Evolutionary conservation across 352 stramenopile genomes (phyloP).

Genomic region (Pythium sp.): DNA sequence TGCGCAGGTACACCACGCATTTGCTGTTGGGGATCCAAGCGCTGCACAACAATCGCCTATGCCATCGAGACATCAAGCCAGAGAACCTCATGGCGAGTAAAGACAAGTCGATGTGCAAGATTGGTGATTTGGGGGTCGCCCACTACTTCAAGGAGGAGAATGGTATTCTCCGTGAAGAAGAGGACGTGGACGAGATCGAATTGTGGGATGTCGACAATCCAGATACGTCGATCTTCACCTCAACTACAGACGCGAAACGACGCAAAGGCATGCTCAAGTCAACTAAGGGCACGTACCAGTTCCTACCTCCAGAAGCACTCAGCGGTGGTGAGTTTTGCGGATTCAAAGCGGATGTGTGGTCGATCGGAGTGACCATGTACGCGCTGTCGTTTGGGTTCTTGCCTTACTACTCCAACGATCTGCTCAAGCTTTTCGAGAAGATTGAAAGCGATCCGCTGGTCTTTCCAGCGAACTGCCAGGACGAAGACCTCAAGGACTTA

Average conservation of each 20-base stretch:
- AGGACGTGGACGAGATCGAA: conserved; percentile 44
- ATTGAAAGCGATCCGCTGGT: conserved; percentile 65
- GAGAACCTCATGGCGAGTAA: conserved; percentile 77
- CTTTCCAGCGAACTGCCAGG: conserved; percentile 43
- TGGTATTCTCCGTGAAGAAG: conserved; percentile 47
- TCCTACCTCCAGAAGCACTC: conserved; percentile 64
- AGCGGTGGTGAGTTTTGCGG: conserved; percentile 69
- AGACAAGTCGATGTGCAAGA: conserved; percentile 57
- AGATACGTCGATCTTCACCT: neutral
- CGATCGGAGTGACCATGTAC: conserved; percentile 90
- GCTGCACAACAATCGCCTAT: conserved; percentile 69
- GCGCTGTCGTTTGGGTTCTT: conserved; percentile 84
- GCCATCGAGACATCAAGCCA: conserved; percentile 86
- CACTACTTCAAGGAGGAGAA: conserved; percentile 70
- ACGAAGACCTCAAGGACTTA: conserved; percentile 67
- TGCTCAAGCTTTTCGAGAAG: conserved; percentile 87
- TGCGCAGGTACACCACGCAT: conserved; percentile 54
- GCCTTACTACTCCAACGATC: conserved; percentile 88
- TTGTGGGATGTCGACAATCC: conserved; percentile 34
- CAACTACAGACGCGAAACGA: neutral
- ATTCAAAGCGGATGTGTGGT: conserved; percentile 89
- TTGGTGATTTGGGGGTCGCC: conserved; percentile 80
- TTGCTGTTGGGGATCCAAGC: conserved; percentile 69
- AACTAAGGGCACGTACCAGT: conserved; percentile 79
- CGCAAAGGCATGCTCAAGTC: conserved; percentile 50